Evolutionary conservation across 2,329 filamentous ascomycete species (phyloP).

Genomic region (Claviceps cyperi): DNA sequence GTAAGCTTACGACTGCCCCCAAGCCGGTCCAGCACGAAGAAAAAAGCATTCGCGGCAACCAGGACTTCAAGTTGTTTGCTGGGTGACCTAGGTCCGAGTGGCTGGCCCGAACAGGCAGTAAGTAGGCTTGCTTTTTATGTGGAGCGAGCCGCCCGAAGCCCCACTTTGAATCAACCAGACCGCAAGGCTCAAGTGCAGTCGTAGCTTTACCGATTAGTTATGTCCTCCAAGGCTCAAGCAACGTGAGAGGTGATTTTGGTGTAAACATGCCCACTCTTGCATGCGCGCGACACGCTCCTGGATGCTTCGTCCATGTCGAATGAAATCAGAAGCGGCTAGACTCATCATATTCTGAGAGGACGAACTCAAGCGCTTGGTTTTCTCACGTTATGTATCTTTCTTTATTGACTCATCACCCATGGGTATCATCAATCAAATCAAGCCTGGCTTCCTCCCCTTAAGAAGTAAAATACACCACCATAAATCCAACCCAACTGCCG

Average conservation of each 20-base stretch:
- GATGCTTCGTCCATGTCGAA: too few species aligned
- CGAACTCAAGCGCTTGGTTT: not conserved
- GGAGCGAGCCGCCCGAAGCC: slow-evolving; percentile 13
- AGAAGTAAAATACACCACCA: slow-evolving; percentile 73
- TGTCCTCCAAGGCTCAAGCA: too few species aligned
- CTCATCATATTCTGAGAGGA: not conserved
- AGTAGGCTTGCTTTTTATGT: slow-evolving; percentile 18
- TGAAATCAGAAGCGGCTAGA: not conserved
- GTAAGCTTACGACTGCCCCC: too few species aligned
- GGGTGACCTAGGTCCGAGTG: slow-evolving; percentile 4
- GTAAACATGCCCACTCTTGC: too few species aligned
- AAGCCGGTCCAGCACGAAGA: not conserved
- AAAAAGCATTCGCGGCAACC: not conserved
- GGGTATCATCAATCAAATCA: slow-evolving; percentile 1
- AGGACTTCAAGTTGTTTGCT: not conserved
- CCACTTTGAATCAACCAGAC: not conserved
- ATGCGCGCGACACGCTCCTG: too few species aligned
- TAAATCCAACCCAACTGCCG: slow-evolving; percentile 87
- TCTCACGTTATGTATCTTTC: not conserved
- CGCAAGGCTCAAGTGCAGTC: too few species aligned
- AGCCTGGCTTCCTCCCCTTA: slow-evolving; percentile 12
- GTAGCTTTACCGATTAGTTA: too few species aligned
- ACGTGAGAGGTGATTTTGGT: too few species aligned
- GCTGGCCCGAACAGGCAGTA: slow-evolving; percentile 11
- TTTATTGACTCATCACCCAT: not conserved